A percentile compares a stretch with the other conserved stretches of the same genome.
phyloP scores from a whole-genome alignment of 1,284 basidiomycete genomes.

The Phlebopus sp. region DNA sequence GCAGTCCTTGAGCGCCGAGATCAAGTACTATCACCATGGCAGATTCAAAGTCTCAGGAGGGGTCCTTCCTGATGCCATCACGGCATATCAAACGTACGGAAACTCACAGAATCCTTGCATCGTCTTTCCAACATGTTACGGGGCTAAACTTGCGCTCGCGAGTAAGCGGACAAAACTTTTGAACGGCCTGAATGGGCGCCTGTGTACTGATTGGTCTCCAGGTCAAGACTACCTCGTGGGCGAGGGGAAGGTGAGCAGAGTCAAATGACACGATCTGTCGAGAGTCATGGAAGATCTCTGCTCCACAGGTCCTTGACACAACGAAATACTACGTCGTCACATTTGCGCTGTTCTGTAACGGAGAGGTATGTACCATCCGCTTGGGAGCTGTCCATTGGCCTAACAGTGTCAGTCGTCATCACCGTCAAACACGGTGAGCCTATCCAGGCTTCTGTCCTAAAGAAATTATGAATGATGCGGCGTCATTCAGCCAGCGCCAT shows the following conservation, averaged over 20 bases:
- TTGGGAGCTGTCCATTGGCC: neutral
- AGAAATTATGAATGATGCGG: neutral
- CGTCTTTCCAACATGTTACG: conserved; percentile 38
- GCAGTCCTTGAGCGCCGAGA: conserved; percentile 15
- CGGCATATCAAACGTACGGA: conserved; percentile 39
- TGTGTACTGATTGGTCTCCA: conserved; percentile 21
- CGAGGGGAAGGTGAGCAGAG: conserved; percentile 39
- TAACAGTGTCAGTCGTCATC: conserved; percentile 47
- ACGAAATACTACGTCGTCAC: conserved; percentile 51
- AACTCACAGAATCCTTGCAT: conserved; percentile 34
- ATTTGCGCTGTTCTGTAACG: conserved; percentile 54
- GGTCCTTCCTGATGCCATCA: conserved; percentile 35
- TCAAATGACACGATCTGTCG: neutral
- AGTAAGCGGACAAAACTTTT: conserved; percentile 21
- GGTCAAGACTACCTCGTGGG: conserved; percentile 51
- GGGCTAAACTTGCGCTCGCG: conserved; percentile 30
- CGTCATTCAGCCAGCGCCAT: conserved; percentile 34
- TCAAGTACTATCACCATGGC: conserved; percentile 38
- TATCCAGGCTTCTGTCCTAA: too few relatives aligned
- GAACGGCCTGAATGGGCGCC: conserved; percentile 6
- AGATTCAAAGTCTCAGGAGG: conserved; percentile 33
- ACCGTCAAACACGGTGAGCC: conserved; percentile 54
- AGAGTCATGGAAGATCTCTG: neutral
- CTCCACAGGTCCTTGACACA: conserved; percentile 42
- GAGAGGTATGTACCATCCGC: conserved; percentile 40